Base-by-base conservation (phyloP, 78 protist genomes). In the Bodo saltans region DNA sequence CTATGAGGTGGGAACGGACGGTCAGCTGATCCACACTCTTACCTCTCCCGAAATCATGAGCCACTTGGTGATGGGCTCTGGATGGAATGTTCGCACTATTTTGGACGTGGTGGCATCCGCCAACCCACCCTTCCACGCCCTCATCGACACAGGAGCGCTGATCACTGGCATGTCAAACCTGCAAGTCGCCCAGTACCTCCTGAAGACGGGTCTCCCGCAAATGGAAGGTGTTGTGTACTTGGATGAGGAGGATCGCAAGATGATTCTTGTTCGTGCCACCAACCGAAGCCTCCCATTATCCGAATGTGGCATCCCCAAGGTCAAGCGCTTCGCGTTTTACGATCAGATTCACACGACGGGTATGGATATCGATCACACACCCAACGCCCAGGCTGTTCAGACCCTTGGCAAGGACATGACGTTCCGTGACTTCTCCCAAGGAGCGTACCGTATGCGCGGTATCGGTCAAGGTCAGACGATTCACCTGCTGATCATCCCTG, bases 351-450 rank as follows among this genome's bases (percentile, higher is more conserved):
- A 78, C 74, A 80, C 89, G 0, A 88, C 90, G 28, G 92, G 92
- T n/a, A 74, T 83, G 80, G 92, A 89, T 72, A 85, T 89, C 79
- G 27, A 72, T 67, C 89, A 85, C 34, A 17, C 80, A 17, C 53
- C 52, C 70, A 83, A 83, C 70, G 92, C 89, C 11, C 40, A 1
- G 12, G 92, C 89, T 0, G 83, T 83, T 29, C 78, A 81, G 74
- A 89, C 92, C 23, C 76, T 89, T n/a, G 92, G 92, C 40, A 89
- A 89, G 85, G 92, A 89, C 86, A 89, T 89, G 92, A 78, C 78
- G 39, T 89, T 81, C 85, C 85, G 88, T n/a, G 88, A 85, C 85
- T 85, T 74, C 72, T 83, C 73, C 27, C 74, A 42, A 42, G 47
- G 79, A 84, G 88, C 92, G 33, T 89, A 38, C 82, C 81, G 92